phyloP scores from a whole-genome alignment of 371 early-diverging fungal genomes.

The Synchytrium microbalum region DNA sequence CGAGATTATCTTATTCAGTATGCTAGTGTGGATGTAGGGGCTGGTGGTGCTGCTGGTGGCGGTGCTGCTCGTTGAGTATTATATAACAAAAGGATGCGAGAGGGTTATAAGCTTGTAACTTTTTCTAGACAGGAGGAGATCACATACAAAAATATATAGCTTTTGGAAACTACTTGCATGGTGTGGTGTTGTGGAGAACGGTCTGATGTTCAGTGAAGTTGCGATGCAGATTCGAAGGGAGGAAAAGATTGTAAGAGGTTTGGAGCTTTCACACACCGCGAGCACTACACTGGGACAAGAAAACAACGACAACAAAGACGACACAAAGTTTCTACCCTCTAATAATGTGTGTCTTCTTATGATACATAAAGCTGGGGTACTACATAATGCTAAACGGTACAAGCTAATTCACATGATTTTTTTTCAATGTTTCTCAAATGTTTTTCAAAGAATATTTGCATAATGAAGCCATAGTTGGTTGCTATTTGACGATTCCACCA shows the following conservation, averaged over 20 bases:
- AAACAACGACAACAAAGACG: no score
- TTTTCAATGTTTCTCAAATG: no score
- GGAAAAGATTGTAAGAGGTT: neutral
- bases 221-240: neutral
- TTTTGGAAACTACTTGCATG: neutral
- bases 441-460: no score
- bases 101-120: neutral
- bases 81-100: neutral
- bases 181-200: neutral
- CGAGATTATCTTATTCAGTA: constrained; percentile 16
- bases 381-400: no score
- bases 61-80: neutral
- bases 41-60: neutral
- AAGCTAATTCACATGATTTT: no score
- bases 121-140: neutral
- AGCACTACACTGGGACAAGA: no score
- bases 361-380: no score
- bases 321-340: no score
- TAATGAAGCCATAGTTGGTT: no score
- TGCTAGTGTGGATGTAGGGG: constrained; percentile 6
- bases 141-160: neutral
- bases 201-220: neutral
- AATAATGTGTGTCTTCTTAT: no score
- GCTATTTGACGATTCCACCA: no score
- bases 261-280: no score